Evolutionary conservation across 2,329 filamentous ascomycete genomes (phyloP).

Genomic region (Biscogniauxia mediterranea): DNA sequence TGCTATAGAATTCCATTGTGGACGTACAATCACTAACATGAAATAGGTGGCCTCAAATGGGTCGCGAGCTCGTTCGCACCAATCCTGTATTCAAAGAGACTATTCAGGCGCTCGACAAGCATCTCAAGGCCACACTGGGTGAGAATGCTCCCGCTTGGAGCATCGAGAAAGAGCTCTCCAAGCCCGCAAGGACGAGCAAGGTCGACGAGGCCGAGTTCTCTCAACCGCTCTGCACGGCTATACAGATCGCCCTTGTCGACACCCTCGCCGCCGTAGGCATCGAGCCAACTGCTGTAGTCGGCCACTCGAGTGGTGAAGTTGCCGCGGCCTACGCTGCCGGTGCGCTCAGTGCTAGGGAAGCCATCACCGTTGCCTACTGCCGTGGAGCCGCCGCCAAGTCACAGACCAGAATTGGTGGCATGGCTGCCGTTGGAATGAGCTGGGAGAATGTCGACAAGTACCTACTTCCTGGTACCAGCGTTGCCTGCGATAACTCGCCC

Average conservation of each 20-base stretch:
- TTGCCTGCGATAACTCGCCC: slow-evolving; percentile 27
- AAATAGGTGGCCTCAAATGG: slow-evolving; percentile 21
- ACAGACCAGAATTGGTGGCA: slow-evolving; percentile 23
- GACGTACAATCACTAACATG: too few relatives aligned
- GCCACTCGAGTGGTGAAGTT: slow-evolving; percentile 44
- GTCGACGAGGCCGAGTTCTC: slow-evolving; percentile 13
- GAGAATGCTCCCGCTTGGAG: background rate
- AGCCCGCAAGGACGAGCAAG: background rate
- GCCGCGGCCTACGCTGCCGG: slow-evolving; percentile 42
- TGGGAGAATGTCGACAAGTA: slow-evolving; percentile 21
- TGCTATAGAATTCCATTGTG: too few relatives aligned
- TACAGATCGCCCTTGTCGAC: slow-evolving; percentile 35
- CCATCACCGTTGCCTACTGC: slow-evolving; percentile 40
- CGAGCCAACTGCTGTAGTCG: slow-evolving; percentile 31
- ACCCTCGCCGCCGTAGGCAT: slow-evolving; percentile 23
- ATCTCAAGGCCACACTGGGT: background rate
- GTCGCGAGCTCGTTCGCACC: slow-evolving; percentile 13
- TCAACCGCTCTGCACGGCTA: slow-evolving; percentile 35
- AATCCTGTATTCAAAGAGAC: slow-evolving; percentile 9
- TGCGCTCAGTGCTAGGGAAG: slow-evolving; percentile 33
- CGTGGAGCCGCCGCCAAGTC: slow-evolving; percentile 34
- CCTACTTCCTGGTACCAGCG: slow-evolving; percentile 15
- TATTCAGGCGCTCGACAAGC: slow-evolving; percentile 11
- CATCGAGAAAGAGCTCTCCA: background rate
- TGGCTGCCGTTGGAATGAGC: slow-evolving; percentile 34